phyloP scores from a whole-genome alignment of 306 rosid species.

The Prinsepia uniflora region DNA sequence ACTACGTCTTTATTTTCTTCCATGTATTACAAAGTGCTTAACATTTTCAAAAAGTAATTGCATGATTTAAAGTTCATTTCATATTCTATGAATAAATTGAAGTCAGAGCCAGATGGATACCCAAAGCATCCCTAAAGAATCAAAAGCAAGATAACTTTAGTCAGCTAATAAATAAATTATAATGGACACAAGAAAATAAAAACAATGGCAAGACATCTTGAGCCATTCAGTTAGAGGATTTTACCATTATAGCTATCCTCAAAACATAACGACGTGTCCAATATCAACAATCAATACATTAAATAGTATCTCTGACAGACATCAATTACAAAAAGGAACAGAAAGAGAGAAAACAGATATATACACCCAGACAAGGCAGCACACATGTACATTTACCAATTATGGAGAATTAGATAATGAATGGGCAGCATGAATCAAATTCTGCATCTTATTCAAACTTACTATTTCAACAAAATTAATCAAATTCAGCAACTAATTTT shows the following conservation, averaged over 20 bases:
- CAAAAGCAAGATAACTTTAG: not conserved
- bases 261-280: not conserved
- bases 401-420: too few relatives aligned
- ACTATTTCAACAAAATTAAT: too few relatives aligned
- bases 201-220: too few relatives aligned
- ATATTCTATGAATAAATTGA: not conserved
- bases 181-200: not conserved
- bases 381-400: not conserved
- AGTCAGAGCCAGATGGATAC: too few relatives aligned
- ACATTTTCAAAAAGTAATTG: not conserved
- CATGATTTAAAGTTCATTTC: not conserved
- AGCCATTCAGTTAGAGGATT: not conserved
- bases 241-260: not conserved
- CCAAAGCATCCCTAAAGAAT: not conserved
- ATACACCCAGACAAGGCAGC: not conserved
- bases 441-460: not conserved
- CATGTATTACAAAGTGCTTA: not conserved
- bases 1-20: too few relatives aligned
- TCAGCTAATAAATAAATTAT: not conserved
- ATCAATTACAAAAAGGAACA: not conserved
- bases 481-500: not conserved
- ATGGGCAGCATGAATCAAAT: too few relatives aligned
- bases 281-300: not conserved
- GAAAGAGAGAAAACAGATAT: not conserved
- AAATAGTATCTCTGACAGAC: too few relatives aligned